These are phyloP conservation scores for Cadophora gregata DNA, from an alignment of 2,329 filamentous ascomycete species.

Conservation along the genomic window DNA sequence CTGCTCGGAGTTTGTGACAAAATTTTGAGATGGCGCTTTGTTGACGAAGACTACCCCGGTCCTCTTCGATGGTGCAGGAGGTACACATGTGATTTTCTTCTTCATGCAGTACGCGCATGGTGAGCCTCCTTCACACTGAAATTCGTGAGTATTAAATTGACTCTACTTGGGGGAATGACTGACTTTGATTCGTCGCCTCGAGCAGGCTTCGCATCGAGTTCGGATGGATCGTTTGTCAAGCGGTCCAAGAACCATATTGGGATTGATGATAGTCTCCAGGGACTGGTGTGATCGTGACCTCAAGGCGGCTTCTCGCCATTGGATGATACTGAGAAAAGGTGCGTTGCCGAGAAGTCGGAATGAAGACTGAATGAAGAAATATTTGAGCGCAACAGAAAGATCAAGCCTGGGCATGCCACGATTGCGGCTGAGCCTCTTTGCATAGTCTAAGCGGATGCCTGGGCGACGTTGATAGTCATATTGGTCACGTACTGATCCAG, in stretches of 20 bases:
- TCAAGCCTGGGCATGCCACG: not conserved
- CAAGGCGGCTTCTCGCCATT: not conserved
- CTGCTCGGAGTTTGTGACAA: not conserved
- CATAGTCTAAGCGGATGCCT: not conserved
- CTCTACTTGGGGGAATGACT: not conserved
- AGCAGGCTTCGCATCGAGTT: constrained; percentile 33
- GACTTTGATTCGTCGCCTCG: constrained; percentile 34
- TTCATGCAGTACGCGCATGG: constrained; percentile 35
- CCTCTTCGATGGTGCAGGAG: constrained; percentile 1
- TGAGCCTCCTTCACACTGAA: constrained; percentile 32
- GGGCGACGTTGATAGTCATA: not conserved
- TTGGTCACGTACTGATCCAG: not conserved
- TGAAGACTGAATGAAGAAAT: constrained; percentile 5
- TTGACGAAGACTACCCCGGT: constrained; percentile 24
- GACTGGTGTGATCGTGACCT: not conserved
- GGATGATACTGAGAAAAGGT: not conserved
- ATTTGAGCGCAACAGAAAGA: constrained; percentile 5
- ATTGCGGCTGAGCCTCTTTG: not conserved
- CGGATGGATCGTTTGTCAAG: constrained; percentile 27
- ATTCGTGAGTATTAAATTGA: constrained; percentile 18
- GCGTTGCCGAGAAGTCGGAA: not conserved
- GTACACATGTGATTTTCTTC: constrained; percentile 29
- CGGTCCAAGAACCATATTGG: constrained; percentile 30
- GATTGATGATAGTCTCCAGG: not conserved
- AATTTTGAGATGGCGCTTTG: not conserved